Percentiles rank a stretch among this genome's conserved stretches.
Conservation (phyloP, 257 asterid genomes). For the Plantago elongata region DNA sequence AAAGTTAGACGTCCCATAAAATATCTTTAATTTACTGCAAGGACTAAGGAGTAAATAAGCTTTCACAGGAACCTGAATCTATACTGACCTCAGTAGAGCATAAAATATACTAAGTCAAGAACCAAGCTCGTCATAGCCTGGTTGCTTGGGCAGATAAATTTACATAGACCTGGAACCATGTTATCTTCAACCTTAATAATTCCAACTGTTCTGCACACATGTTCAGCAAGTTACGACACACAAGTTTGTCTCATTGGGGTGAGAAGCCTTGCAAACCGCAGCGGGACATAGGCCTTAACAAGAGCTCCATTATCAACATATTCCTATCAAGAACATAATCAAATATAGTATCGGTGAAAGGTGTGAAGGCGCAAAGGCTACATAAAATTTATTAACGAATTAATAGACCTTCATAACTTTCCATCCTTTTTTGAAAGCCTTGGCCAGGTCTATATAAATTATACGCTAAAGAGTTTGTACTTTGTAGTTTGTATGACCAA, state of each 20-base stretch:
- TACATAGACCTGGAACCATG: constrained; percentile 3
- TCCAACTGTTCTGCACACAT: constrained; percentile 1
- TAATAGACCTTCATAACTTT: no score
- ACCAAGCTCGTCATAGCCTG: no score
- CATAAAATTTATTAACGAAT: no score
- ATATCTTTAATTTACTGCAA: no score
- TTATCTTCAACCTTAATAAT: neutral
- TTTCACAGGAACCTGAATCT: no score
- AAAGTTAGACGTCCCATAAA: no score
- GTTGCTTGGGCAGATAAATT: no score
- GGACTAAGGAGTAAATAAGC: no score
- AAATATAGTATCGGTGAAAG: neutral
- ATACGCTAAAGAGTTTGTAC: neutral
- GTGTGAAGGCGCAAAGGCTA: neutral
- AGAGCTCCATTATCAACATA: constrained; percentile 72
- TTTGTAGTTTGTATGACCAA: neutral
- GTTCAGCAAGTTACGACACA: constrained; percentile 30
- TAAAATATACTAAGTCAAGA: no score
- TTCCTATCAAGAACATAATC: constrained; percentile 35
- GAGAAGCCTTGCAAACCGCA: constrained; percentile 86
- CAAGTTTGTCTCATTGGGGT: constrained; percentile 86
- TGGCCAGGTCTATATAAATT: neutral
- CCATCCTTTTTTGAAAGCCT: no score
- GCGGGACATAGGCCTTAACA: constrained; percentile 85
- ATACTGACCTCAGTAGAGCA: no score